These are phyloP conservation scores for Calonectria leucothoes DNA, from an alignment of 2,329 filamentous ascomycete species.

Conservation along the genomic window DNA sequence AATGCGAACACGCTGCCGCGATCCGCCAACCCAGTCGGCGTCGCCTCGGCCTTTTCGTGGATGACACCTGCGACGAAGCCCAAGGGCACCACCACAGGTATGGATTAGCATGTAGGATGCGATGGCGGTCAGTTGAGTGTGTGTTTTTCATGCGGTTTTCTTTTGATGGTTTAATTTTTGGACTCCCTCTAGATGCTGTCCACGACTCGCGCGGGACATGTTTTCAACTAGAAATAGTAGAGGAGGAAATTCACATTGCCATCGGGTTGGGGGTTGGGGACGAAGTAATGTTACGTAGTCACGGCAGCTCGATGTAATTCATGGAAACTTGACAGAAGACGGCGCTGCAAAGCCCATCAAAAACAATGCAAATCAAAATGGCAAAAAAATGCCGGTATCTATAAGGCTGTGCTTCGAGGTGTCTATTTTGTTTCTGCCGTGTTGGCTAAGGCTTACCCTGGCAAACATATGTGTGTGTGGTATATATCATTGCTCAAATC, in stretches of 20 bases:
- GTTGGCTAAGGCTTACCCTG: neutral
- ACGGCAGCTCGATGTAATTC: slow-evolving; percentile 29
- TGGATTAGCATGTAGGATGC: slow-evolving; percentile 22
- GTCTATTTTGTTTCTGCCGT: neutral
- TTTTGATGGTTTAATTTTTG: slow-evolving; percentile 16
- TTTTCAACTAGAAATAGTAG: slow-evolving; percentile 27
- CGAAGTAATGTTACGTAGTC: slow-evolving; percentile 22
- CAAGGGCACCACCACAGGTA: slow-evolving; percentile 49
- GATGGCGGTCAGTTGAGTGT: neutral
- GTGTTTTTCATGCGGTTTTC: neutral
- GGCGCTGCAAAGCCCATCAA: slow-evolving; percentile 10
- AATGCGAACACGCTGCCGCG: slow-evolving; percentile 60
- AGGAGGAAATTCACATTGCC: slow-evolving; percentile 30
- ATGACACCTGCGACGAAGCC: slow-evolving; percentile 69
- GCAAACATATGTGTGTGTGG: neutral
- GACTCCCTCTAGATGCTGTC: slow-evolving; percentile 14
- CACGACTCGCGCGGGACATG: neutral
- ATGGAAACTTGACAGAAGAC: slow-evolving; percentile 16
- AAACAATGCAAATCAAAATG: slow-evolving; percentile 20
- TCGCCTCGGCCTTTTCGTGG: slow-evolving; percentile 95
- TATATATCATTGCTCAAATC: slow-evolving; percentile 54
- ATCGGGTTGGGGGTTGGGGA: slow-evolving; percentile 12
- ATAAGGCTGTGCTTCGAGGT: neutral
- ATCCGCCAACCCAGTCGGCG: slow-evolving; percentile 85
- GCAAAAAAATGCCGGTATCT: slow-evolving; percentile 6